Base-by-base conservation (phyloP, 495 filamentous ascomycete genomes). In the Aspergillus funiculosus region DNA sequence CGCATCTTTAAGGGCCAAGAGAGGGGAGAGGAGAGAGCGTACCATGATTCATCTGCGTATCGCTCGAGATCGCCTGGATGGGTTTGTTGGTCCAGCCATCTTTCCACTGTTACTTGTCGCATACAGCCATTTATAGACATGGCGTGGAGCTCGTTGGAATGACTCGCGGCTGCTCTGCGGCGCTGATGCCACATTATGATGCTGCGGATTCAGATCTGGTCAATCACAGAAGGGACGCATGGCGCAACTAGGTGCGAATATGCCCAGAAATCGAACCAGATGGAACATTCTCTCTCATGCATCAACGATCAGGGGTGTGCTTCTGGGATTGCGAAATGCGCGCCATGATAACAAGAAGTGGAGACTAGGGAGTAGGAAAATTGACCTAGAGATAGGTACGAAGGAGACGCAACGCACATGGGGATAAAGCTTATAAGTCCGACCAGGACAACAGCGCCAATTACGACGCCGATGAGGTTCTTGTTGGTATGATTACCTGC, bases 401-500 rank as follows among this genome's bases (percentile, higher is more conserved):
- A 18, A 39, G 21, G 14, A 46, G 30, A n/a, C n/a, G n/a, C n/a
- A 35, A 62, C 63, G 60, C 41, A 67, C 61, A 68, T 56, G 17
- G 65, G 65, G 39, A 65, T 31, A 15, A 61, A 17, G 44, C 63
- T 68, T 46, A 67, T 63, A 24, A 56, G 25, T 29, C 50, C 52
- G 37, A 68, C 61, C 22, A 63, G 39, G 11, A 53, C 45, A 4
- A 67, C 50, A 5, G 61, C 63, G 20, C 65, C 65, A 53, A 67
- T 56, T 39, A 65, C 54, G 44, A 68, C 57, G 29, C 63, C 61
- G 37, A 68, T 51, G 13, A 68, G 40, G 46, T 63, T 57, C 20
- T 47, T 55, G 28, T 47, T 46, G 7, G 61, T 55, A 22, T 20
- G 44, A 35, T 60, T 44, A 26, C 50, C 55, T 15, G 46, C 50